Evolutionary conservation across 805 yeast genomes (phyloP), one percentile per base, ranked within the genome.

Genomic region (Candida berthetii): DNA sequence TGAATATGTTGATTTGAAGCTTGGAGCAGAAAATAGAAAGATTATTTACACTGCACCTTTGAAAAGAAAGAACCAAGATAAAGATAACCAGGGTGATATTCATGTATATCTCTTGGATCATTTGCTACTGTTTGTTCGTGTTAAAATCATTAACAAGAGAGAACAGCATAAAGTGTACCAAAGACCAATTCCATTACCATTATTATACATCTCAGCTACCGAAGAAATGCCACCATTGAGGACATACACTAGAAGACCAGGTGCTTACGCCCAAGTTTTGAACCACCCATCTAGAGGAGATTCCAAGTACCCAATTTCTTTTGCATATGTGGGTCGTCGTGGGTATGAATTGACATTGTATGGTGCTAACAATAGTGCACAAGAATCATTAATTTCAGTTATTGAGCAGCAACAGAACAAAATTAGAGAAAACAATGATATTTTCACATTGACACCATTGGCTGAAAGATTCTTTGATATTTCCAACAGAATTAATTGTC

Each of bases 131-230:
- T 82, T 93, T 59, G 90, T 88, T 17, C 82, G 91, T 55, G 83
- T 84, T 41, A 95, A 91, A 60, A 71, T 84, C 14, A 88, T 85
- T 41, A 90, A 86, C 58, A 89, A 89, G 62, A 77, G 96, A 54
- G 97, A 91, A 55, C 95, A 86, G 47, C 84, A 85, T 54, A 84
- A 89, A 54, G 98, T 91, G 13, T 86, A 84, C 61, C 93, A 91
- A 55, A 75, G 90, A 53, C 96, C 96, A 4, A 82, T 87, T 27
- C 93, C 90, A 31, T 65, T 88, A 34, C 93, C 90, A 13, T 66
- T 88, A 41, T 64, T 88, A 45, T 85, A 78, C 58, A 76, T 79
- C 9, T 78, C 91, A 28, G 76, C 90, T 40, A 80, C 84, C 3
- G 95, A 85, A 55, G 96, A 88, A 45, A 71, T 80, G 48, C 89